These are phyloP conservation scores for Knufia petricola DNA, from an alignment of 2,329 filamentous ascomycete species.

Conservation along the genomic window DNA sequence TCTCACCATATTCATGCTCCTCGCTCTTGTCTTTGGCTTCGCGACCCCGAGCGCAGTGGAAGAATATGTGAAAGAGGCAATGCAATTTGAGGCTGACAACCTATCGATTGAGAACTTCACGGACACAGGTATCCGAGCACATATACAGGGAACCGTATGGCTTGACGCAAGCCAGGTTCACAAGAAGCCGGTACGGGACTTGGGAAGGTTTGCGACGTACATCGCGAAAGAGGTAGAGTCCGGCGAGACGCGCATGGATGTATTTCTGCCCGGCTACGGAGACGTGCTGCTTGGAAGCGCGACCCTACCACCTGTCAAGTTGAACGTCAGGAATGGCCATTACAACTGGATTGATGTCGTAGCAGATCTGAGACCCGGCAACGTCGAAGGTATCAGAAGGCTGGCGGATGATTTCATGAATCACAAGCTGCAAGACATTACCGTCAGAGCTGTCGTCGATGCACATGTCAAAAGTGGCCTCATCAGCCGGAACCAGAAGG, in stretches of 20 bases:
- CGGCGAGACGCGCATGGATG: constrained; percentile 59
- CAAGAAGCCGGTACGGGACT: constrained; percentile 58
- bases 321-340: constrained; percentile 69
- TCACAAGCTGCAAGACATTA: constrained; percentile 62
- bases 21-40: constrained; percentile 70
- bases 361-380: constrained; percentile 64
- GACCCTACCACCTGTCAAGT: constrained; percentile 60
- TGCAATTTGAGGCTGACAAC: constrained; percentile 71
- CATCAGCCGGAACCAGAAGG: constrained; percentile 68
- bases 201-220: constrained; percentile 72
- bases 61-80: constrained; percentile 75
- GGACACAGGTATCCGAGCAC: constrained; percentile 62
- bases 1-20: constrained; percentile 53
- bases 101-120: constrained; percentile 82
- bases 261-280: constrained; percentile 75
- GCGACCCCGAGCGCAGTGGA: constrained; percentile 70
- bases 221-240: constrained; percentile 68
- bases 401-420: constrained; percentile 84
- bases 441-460: constrained; percentile 62
- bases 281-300: constrained; percentile 70
- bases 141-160: constrained; percentile 70
- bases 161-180: constrained; percentile 70
- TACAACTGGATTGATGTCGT: constrained; percentile 70
- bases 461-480: constrained; percentile 70
- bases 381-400: constrained; percentile 64